phyloP scores from a whole-genome alignment of 352 stramenopile genomes.

The Phytophthora ohioensis region DNA sequence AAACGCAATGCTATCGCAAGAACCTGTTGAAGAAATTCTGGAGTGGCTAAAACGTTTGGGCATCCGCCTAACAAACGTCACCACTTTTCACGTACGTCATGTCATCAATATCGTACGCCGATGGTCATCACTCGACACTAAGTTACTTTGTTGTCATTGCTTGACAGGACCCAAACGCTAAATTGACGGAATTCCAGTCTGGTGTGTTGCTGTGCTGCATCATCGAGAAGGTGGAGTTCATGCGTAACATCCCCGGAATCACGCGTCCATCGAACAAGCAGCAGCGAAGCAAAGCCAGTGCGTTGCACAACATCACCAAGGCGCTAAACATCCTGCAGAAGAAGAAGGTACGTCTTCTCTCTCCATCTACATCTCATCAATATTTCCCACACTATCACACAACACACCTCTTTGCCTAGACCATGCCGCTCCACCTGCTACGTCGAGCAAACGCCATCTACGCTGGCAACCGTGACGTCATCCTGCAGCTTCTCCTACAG shows the following conservation, averaged over 20 bases:
- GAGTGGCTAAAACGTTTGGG: constrained; percentile 52
- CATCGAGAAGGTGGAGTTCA: constrained; percentile 73
- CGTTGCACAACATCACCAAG: constrained; percentile 81
- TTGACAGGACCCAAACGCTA: constrained; percentile 35
- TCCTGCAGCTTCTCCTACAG: constrained; percentile 53
- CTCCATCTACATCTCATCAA: neutral
- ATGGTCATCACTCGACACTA: neutral
- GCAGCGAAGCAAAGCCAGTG: constrained; percentile 54
- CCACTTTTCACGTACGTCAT: constrained; percentile 47
- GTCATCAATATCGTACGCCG: neutral
- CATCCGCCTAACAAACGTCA: constrained; percentile 34
- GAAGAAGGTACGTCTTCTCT: constrained; percentile 56
- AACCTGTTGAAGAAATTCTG: constrained; percentile 35
- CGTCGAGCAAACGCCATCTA: constrained; percentile 54
- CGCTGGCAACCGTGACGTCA: constrained; percentile 39
- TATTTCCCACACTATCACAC: neutral
- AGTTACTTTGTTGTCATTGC: constrained; percentile 3
- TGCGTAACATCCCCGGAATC: constrained; percentile 69
- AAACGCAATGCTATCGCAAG: neutral
- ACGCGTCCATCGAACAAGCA: constrained; percentile 37
- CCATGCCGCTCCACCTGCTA: constrained; percentile 60
- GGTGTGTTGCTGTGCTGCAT: constrained; percentile 71
- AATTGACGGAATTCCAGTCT: constrained; percentile 64
- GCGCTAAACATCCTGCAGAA: constrained; percentile 63
- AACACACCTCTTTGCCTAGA: constrained; percentile 28